Percentiles rank a stretch among this genome's conserved stretches.
Evolutionary conservation across 1,284 basidiomycete species (phyloP).

Genomic region (Rhodofomes roseus): DNA sequence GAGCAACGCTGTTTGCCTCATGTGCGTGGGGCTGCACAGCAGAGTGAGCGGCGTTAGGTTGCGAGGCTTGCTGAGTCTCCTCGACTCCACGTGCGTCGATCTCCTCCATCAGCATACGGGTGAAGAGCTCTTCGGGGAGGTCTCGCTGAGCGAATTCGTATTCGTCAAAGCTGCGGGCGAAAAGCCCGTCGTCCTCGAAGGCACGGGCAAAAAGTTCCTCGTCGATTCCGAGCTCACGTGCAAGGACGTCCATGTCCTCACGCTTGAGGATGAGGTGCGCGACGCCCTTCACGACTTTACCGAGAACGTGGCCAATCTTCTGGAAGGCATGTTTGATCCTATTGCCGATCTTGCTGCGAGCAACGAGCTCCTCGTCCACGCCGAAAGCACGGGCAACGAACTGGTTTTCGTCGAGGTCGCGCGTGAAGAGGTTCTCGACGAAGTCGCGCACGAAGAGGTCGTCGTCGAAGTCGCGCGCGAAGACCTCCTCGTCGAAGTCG

Average conservation of each 20-base stretch:
- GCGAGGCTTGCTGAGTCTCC: not conserved
- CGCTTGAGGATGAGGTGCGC: not conserved
- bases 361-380: not conserved
- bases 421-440: not conserved
- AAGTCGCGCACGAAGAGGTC: slow-evolving; percentile 1
- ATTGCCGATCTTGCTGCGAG: not conserved
- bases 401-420: not conserved
- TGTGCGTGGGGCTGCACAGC: not conserved
- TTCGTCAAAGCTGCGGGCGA: not conserved
- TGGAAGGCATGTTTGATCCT: not conserved
- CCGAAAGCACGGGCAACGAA: not conserved
- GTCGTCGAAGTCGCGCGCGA: not conserved
- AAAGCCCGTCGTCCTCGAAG: not conserved
- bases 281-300: not conserved
- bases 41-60: not conserved
- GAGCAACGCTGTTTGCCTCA: no score
- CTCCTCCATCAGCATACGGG: not conserved
- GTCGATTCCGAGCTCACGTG: not conserved
- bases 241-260: not conserved
- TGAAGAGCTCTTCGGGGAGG: no score
- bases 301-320: not conserved
- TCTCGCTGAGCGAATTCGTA: no score
- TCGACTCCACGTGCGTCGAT: not conserved
- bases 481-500: slow-evolving; percentile 3
- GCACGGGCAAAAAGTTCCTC: not conserved